Base-by-base conservation (phyloP, 306 rosid genomes). In the Elaeagnus macrophylla region DNA sequence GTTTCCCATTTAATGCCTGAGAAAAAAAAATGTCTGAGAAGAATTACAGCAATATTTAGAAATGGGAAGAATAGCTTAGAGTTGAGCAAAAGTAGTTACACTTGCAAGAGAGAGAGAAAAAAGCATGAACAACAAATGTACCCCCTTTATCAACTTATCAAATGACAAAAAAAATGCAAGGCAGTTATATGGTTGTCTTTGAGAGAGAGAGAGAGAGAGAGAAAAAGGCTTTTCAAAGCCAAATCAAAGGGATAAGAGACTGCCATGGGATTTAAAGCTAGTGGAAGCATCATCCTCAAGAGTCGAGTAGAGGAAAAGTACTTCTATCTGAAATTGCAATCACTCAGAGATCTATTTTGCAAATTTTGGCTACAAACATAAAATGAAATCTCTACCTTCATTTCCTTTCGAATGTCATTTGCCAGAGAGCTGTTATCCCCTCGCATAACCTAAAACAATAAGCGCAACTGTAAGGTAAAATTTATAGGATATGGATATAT, bases 361-460 rank as follows among this genome's bases (percentile, higher is more conserved):
- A 37, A 52, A 56, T 35, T 58, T 35, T 57, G 14, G 45, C 36
- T 56, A 57, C 45, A 39, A 68, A 44, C 43, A 20, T 32, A 39
- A 65, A 45, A 54, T 50, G 16, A 16, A 42, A 64, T 42, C 56
- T 61, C 53, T 66, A 87, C 99, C 99, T 91, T 91, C 95, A 91
- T 91, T 77, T 91, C 99, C 79, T 87, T 91, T 59, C 96, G 85
- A 61, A 91, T 91, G 83, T 91, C 99, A 82, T 88, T 87, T 68
- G 99, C 99, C 57, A 91, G 87, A 69, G 84, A 75, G 72, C 96
- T 91, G 72, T 91, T 87, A 77, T 91, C 96, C 60, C 99, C 97
- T 67, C 83, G 89, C 55, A 91, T 77, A 64, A 91, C 96, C 99
- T 91, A 72, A 68, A 25, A 25, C 32, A 25, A 25, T 25, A 25